These are phyloP conservation scores for Maudiozyma serrabonitensis DNA, from an alignment of 805 yeast species.

Conservation along the genomic window DNA sequence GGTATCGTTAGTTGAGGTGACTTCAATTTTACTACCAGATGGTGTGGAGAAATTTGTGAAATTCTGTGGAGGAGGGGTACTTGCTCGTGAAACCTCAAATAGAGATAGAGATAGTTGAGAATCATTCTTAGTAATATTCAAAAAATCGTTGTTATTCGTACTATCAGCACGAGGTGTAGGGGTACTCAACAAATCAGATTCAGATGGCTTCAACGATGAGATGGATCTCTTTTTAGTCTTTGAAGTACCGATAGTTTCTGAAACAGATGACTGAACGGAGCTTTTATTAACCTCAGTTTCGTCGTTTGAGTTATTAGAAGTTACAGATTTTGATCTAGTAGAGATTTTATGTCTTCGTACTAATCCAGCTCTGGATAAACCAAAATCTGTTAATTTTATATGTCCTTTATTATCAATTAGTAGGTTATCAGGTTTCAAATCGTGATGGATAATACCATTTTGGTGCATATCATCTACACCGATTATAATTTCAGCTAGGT, in stretches of 20 bases:
- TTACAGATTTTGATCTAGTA: conserved; percentile 4
- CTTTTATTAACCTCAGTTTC: background rate
- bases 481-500: conserved; percentile 80
- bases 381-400: conserved; percentile 89
- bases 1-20: background rate
- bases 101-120: conserved; percentile 25
- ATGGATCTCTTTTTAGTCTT: background rate
- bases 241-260: conserved; percentile 1
- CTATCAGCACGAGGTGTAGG: conserved; percentile 1
- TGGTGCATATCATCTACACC: conserved; percentile 86
- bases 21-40: background rate
- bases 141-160: background rate
- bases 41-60: conserved; percentile 2
- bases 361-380: conserved; percentile 81
- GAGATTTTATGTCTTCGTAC: conserved; percentile 59
- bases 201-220: background rate
- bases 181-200: background rate
- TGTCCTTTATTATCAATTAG: conserved; percentile 83
- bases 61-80: conserved; percentile 20
- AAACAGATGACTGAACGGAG: conserved; percentile 2
- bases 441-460: conserved; percentile 88
- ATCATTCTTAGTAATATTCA: conserved; percentile 20
- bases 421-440: conserved; percentile 88
- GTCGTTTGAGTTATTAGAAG: background rate
- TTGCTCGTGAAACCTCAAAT: conserved; percentile 20